phyloP scores from a whole-genome alignment of 2,329 filamentous ascomycete genomes.

The Fusarium torreyae region DNA sequence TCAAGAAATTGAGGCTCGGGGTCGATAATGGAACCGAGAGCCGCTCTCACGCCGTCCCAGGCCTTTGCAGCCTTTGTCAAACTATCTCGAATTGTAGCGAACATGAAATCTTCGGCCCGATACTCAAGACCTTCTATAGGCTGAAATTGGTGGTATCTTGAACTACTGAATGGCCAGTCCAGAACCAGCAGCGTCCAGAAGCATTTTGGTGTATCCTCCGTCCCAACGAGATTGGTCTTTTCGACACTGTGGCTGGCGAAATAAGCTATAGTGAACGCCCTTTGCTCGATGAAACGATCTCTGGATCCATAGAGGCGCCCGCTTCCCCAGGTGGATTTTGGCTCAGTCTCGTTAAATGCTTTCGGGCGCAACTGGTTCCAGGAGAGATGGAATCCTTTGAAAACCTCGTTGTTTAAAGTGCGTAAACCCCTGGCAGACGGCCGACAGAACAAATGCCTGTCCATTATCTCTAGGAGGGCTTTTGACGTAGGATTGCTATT shows the following conservation, averaged over 20 bases:
- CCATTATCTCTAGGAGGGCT: background rate
- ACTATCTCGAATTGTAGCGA: background rate
- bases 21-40: slow-evolving; percentile 3
- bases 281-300: background rate
- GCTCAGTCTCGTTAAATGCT: too few relatives aligned
- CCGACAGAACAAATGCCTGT: slow-evolving; percentile 5
- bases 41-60: slow-evolving; percentile 5
- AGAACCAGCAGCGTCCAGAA: slow-evolving; percentile 13
- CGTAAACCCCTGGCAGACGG: background rate
- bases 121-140: background rate
- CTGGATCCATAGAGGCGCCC: slow-evolving; percentile 1
- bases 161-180: background rate
- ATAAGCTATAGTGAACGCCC: slow-evolving; percentile 3
- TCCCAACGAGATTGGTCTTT: too few relatives aligned
- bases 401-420: background rate
- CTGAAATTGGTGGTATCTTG: too few relatives aligned
- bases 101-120: slow-evolving; percentile 1
- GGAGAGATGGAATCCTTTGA: slow-evolving; percentile 6
- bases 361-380: slow-evolving; percentile 2
- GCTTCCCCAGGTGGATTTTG: slow-evolving; percentile 4
- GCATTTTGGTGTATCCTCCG: background rate
- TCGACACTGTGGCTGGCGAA: background rate
- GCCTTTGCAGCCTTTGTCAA: background rate
- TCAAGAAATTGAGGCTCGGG: slow-evolving; percentile 8
- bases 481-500: background rate